Evolutionary conservation across 2,329 filamentous ascomycete species (phyloP).

Genomic region (Alternaria sp.): DNA sequence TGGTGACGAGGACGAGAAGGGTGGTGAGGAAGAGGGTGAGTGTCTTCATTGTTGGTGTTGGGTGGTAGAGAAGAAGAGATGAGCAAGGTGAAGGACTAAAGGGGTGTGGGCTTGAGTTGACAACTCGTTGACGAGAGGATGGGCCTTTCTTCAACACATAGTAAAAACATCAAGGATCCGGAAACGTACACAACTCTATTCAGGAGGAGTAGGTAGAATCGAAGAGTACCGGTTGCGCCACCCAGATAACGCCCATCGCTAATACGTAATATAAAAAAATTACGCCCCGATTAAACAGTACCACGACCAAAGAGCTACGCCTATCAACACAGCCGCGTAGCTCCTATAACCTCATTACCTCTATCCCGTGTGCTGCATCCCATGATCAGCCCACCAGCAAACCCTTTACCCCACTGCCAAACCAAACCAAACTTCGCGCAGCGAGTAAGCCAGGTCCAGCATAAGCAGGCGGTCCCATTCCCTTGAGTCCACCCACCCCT

Average conservation of each 20-base stretch:
- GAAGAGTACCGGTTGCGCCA: background rate
- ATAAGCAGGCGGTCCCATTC: constrained; percentile 26
- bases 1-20: background rate
- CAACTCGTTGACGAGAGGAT: too few species aligned
- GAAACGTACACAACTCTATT: background rate
- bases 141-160: too few species aligned
- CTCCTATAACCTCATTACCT: background rate
- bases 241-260: constrained; percentile 1
- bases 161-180: too few species aligned
- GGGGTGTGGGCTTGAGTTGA: background rate
- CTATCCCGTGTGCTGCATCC: background rate
- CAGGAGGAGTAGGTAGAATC: background rate
- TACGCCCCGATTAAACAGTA: background rate
- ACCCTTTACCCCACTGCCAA: constrained; percentile 30
- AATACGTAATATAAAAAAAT: background rate
- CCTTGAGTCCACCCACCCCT: constrained; percentile 18
- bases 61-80: background rate
- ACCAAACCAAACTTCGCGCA: constrained; percentile 38
- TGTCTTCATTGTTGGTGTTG: background rate
- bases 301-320: background rate
- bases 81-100: background rate
- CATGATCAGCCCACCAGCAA: constrained; percentile 17
- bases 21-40: background rate
- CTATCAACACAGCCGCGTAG: background rate
- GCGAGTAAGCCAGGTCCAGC: constrained; percentile 42